A percentile compares a stretch with the other conserved stretches of the same genome.
Conservation (phyloP, 441 rosid species). For the Arabidopsis hybrid region DNA sequence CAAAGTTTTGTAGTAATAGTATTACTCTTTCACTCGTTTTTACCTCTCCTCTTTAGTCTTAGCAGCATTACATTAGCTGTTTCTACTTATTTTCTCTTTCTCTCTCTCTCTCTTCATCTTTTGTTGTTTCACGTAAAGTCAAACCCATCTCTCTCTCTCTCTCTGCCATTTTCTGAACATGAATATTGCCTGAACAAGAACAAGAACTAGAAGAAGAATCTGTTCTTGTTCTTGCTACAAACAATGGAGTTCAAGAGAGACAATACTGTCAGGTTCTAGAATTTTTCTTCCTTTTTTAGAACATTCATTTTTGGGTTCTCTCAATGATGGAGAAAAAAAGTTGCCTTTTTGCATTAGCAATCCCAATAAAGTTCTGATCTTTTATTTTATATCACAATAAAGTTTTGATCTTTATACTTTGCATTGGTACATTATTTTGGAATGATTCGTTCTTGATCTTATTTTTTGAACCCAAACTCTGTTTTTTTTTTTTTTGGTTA, state of each 20-base stretch:
- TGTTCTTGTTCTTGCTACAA: conserved; percentile 1
- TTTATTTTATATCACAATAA: neutral
- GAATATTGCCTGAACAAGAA: conserved; percentile 17
- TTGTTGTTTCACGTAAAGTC: conserved; percentile 47
- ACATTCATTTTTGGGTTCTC: conserved; percentile 27
- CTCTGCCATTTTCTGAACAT: conserved; percentile 33
- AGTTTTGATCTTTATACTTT: neutral
- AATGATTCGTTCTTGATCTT: conserved; percentile 21
- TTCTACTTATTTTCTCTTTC: conserved; percentile 6
- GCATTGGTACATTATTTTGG: conserved; percentile 8
- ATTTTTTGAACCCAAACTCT: conserved; percentile 2
- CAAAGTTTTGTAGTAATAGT: conserved; percentile 2
- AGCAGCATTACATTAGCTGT: conserved; percentile 45
- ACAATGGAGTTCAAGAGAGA: conserved; percentile 66
- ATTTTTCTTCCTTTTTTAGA: neutral
- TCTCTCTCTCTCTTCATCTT: conserved; percentile 8
- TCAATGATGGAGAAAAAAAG: neutral
- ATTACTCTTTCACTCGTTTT: conserved; percentile 39
- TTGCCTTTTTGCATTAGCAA: conserved; percentile 31
- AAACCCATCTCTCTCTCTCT: conserved; percentile 35
- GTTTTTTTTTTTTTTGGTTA: neutral
- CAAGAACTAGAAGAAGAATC: conserved; percentile 18
- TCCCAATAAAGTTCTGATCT: conserved; percentile 37
- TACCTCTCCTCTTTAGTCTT: conserved; percentile 8
- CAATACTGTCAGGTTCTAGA: conserved; percentile 61